A percentile compares a stretch with the other conserved stretches of the same genome.
Conservation (phyloP, 2,329 filamentous ascomycete species). For the Fusarium albidum region DNA sequence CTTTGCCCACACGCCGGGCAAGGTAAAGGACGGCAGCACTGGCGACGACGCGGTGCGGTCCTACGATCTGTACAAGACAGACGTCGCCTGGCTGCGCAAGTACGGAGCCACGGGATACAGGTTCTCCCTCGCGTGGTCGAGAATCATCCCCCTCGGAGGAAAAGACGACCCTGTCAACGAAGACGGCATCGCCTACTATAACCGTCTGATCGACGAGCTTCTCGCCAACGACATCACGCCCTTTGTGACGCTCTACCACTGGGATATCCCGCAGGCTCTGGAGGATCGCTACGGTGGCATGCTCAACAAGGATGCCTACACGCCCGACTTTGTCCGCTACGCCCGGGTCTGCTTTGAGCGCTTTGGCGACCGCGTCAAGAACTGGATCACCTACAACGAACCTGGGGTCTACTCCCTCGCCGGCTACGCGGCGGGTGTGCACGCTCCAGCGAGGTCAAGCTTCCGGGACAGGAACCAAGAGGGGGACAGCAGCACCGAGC, state of each 20-base stretch:
- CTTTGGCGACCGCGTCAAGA: conserved; percentile 34
- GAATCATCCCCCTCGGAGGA: conserved; percentile 70
- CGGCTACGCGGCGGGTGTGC: conserved; percentile 32
- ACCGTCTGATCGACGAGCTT: conserved; percentile 67
- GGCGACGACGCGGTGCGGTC: conserved; percentile 49
- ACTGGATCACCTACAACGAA: conserved; percentile 38
- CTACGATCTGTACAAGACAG: conserved; percentile 55
- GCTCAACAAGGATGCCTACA: conserved; percentile 30
- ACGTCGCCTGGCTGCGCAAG: conserved; percentile 63
- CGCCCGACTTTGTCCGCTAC: conserved; percentile 35
- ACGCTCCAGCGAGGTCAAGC: conserved; percentile 30
- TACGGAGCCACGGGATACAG: conserved; percentile 68
- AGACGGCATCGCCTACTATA: conserved; percentile 66
- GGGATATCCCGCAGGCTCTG: conserved; percentile 61
- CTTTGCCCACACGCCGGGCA: conserved; percentile 49
- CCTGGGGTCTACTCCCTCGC: conserved; percentile 30
- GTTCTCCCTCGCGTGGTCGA: conserved; percentile 71
- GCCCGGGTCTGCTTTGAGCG: conserved; percentile 35
- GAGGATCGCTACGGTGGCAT: conserved; percentile 36
- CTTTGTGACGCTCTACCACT: conserved; percentile 70
- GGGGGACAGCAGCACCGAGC: conserved; percentile 41
- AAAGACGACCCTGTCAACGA: conserved; percentile 70
- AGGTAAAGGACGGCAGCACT: conserved; percentile 50
- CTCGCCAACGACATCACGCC: conserved; percentile 62
- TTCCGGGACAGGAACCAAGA: conserved; percentile 33